Base-by-base conservation (phyloP, 148 eudicot genomes). In the Chenopodium suecicum region DNA sequence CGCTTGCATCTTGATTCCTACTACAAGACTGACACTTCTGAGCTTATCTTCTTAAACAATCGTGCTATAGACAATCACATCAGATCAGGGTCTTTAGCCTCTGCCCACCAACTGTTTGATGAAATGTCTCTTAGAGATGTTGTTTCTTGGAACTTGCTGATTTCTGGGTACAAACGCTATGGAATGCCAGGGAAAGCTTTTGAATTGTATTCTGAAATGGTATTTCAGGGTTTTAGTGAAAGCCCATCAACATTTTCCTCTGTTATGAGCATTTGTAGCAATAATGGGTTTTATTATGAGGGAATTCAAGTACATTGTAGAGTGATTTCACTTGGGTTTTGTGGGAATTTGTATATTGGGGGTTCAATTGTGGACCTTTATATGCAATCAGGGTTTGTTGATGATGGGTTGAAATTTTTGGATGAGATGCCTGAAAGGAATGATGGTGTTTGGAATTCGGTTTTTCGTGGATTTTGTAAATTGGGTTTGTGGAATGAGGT, bases 221-320 rank as follows among this genome's bases (percentile, higher is more conserved):
- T 92, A 37, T 79, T 44, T 27, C 81, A 86, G 10, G 92, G 92
- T 23, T 67, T 89, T 47, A 78, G 66, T 62, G 94, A 93, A 81
- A 93, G 83, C 74, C 83, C 91, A 27, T 90, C 91, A 32, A 93
- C 95, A 0, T 88, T 90, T 86, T 90, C 98, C 2, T 62, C 92
- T 69, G 90, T 92, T 82, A 82, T 91, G 88, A 90, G 96, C 79
- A 71, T 88, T 69, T 92, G 91, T 87, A 84, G 90, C 72, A 77
- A 80, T 10, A 54, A 69, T 48, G 86, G 89, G 71, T 85, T 88
- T 71, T 86, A 78, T 77, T 79, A 63, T 69, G 89, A 86, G 81
- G 98, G 96, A 44, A 66, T 87, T 82, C 86, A 84, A 80, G 89
- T 94, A 73, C 96, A 94, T 85, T 86, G 91, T 78, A 90, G 96